phyloP scores from a whole-genome alignment of 73 alveolate genomes.

The Tetrahymena borealis region DNA sequence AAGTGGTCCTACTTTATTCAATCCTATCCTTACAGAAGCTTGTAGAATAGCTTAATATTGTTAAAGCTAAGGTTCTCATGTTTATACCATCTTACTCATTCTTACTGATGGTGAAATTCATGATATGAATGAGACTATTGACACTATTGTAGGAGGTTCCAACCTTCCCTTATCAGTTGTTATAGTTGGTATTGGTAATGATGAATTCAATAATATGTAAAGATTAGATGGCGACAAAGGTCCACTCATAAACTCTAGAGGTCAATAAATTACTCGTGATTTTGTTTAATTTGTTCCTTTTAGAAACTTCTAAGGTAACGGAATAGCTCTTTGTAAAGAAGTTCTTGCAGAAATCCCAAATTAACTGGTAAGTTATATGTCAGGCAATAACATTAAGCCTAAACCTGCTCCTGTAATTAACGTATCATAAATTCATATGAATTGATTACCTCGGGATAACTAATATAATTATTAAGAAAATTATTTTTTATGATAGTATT shows the following conservation, averaged over 20 bases:
- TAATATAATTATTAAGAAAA: no score
- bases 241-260: constrained; percentile 33
- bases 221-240: constrained; percentile 83
- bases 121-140: constrained; percentile 43
- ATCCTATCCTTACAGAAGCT: constrained; percentile 49
- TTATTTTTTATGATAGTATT: no score
- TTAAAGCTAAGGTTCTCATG: neutral
- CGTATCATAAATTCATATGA: neutral
- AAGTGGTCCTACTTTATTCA: constrained; percentile 80
- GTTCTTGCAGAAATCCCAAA: constrained; percentile 92
- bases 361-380: constrained; percentile 67
- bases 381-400: constrained; percentile 36
- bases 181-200: constrained; percentile 92
- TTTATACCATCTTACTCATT: constrained; percentile 56
- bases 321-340: constrained; percentile 73
- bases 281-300: constrained; percentile 80
- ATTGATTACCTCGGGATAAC: no score
- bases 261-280: constrained; percentile 67
- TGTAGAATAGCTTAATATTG: constrained; percentile 19
- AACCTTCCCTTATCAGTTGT: constrained; percentile 72
- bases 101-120: constrained; percentile 75
- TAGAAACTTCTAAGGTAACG: constrained; percentile 56
- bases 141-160: neutral
- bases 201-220: constrained; percentile 72
- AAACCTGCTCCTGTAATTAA: neutral